Percentiles rank a stretch among this genome's conserved stretches.
phyloP scores from a whole-genome alignment of 345 rosid genomes.

The Eucalyptus brandiana region DNA sequence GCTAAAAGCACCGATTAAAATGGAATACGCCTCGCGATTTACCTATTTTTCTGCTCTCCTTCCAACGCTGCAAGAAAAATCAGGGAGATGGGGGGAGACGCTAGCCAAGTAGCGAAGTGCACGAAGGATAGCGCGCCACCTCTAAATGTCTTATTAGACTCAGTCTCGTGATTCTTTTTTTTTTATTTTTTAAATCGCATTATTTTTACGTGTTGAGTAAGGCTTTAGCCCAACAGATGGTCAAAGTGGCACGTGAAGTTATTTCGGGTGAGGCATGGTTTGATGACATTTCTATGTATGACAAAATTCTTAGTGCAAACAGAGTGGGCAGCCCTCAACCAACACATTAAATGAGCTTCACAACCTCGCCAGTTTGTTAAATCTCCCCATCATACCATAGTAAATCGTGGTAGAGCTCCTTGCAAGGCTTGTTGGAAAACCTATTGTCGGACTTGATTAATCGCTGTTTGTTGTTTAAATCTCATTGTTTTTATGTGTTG shows the following conservation, averaged over 20 bases:
- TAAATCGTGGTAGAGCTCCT: neutral
- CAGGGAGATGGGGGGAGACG: neutral
- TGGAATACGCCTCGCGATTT: neutral
- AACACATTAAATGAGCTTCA: neutral
- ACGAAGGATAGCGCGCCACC: neutral
- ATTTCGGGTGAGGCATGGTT: neutral
- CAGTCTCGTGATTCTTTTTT: neutral
- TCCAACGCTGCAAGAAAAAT: neutral
- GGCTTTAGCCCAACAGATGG: neutral
- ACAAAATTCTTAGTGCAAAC: neutral
- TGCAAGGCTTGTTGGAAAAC: too few species aligned
- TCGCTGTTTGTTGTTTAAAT: neutral
- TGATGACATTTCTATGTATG: neutral
- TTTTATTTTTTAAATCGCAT: neutral
- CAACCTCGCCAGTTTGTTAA: neutral
- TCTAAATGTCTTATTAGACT: neutral
- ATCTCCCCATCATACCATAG: neutral
- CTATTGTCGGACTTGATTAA: too few species aligned
- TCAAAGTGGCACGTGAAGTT: neutral
- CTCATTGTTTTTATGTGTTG: accelerated
- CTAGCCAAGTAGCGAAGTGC: neutral
- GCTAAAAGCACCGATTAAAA: neutral
- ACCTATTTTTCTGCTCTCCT: neutral
- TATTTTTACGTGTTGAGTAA: accelerated
- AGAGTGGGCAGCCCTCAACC: neutral